These are phyloP conservation scores for Blastobotrys elegans DNA, from an alignment of 1,139 yeast species.

Conservation along the genomic window DNA sequence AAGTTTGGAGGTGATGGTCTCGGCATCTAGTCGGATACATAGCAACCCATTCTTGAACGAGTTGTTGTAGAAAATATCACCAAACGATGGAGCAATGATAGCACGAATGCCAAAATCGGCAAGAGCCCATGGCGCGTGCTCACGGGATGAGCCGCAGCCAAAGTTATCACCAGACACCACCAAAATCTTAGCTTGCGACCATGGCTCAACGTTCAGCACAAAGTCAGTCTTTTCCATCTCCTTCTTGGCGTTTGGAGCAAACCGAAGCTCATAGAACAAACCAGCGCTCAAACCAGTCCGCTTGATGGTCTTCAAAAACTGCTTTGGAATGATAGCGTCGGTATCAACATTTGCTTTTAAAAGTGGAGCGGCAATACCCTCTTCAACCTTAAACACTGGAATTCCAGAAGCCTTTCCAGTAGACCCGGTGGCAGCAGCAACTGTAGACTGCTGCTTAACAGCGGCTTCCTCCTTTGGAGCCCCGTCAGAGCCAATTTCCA, in stretches of 20 bases:
- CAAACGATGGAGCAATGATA: slow-evolving; percentile 95
- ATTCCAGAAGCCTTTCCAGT: slow-evolving; percentile 49
- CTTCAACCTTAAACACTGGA: slow-evolving; percentile 68
- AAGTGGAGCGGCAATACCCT: slow-evolving; percentile 89
- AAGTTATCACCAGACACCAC: slow-evolving; percentile 95
- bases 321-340: slow-evolving; percentile 97
- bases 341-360: slow-evolving; percentile 95
- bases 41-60: slow-evolving; percentile 92
- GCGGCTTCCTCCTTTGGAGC: slow-evolving; percentile 12
- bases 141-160: slow-evolving; percentile 99
- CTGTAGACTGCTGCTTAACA: slow-evolving; percentile 23
- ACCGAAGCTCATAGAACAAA: slow-evolving; percentile 85
- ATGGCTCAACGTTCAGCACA: slow-evolving; percentile 79
- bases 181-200: slow-evolving; percentile 70
- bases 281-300: slow-evolving; percentile 90
- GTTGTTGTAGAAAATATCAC: slow-evolving; percentile 96
- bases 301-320: slow-evolving; percentile 93
- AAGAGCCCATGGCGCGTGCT: slow-evolving; percentile 99
- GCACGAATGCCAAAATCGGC: slow-evolving; percentile 95
- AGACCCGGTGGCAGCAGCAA: slow-evolving; percentile 28
- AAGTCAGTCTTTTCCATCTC: slow-evolving; percentile 82
- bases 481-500: slow-evolving; percentile 27
- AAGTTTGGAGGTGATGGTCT: slow-evolving; percentile 61
- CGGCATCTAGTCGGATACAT: slow-evolving; percentile 83
- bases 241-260: slow-evolving; percentile 49